phyloP scores from a whole-genome alignment of 2,329 filamentous ascomycete genomes.

The Cercospora beticola region DNA sequence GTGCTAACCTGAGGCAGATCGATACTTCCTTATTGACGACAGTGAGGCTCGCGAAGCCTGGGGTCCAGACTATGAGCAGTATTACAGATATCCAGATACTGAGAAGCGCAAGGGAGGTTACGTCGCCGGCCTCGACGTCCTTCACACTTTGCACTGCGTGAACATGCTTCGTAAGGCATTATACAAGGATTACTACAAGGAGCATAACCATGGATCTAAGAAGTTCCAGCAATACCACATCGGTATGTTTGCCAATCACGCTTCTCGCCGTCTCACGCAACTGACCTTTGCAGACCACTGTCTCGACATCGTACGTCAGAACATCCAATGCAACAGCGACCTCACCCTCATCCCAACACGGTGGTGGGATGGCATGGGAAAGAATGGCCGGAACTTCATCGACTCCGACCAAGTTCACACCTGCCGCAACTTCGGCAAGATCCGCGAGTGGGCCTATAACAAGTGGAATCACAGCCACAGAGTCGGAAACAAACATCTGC shows the following conservation, averaged over 20 bases:
- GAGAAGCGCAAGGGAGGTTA: constrained; percentile 18
- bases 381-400: constrained; percentile 20
- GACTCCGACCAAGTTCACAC: constrained; percentile 24
- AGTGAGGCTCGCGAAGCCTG: constrained; percentile 24
- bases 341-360: constrained; percentile 25
- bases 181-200: constrained; percentile 11
- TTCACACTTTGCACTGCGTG: constrained; percentile 26
- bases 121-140: constrained; percentile 23
- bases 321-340: constrained; percentile 26
- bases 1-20: constrained; percentile 5
- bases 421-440: constrained; percentile 23
- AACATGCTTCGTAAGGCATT: constrained; percentile 11
- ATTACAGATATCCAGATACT: not conserved
- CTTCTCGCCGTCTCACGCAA: too few species aligned
- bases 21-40: constrained; percentile 27
- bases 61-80: constrained; percentile 11
- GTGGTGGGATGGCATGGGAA: constrained; percentile 20
- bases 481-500: not conserved
- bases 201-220: not conserved
- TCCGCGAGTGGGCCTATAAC: constrained; percentile 20
- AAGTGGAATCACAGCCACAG: constrained; percentile 14
- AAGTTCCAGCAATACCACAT: constrained; percentile 13
- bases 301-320: constrained; percentile 27
- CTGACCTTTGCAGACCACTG: constrained; percentile 20
- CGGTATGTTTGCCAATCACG: not conserved